Base-by-base conservation (phyloP, 768 basidiomycete genomes). In the Russula foetens region DNA sequence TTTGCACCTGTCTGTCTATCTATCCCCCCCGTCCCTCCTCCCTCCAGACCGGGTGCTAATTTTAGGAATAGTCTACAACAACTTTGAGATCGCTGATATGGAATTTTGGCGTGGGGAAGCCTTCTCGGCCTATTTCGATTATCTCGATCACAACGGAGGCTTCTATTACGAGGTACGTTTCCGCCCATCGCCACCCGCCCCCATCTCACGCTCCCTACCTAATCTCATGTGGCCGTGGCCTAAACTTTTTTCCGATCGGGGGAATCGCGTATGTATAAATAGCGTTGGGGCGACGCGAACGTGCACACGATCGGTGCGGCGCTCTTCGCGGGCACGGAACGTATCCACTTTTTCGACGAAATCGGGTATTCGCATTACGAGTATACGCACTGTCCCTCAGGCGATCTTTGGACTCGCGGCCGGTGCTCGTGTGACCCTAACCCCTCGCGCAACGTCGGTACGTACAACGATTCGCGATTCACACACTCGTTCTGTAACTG, bases 21-120 rank as follows among this genome's bases (percentile, higher is more conserved):
- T 12, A 7, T 17, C 35, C 19, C n/a, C 11, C 14, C 14, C 23
- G 8, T 4, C n/a, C 35, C 19, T 28, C 11, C 14, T 26, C 23
- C 23, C 8, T 7, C 8, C 4, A 3, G 39, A 4, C 17, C 39
- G 17, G 11, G 17, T 41, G 17, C 17, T 41, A 17, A 41, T 5
- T 2, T 2, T 35, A 14, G 39, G 4, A 19, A 41, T 7, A 91
- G 90, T 91, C 76, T 94, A 91, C 91, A 90, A 85, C 66, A 97
- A 94, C 72, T 96, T 96, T 67, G 93, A 96, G 71, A 96, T 97
- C 59, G 93, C 79, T 5, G 80, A 85, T 67, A 79, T 95, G 62
- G 84, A 90, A 60, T 82, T 95, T 60, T 94, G 90, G 90, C 79
- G 92, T 66, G 74, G 85, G 12, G 85, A 93, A 60, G 84, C 86